Conservation (phyloP, 345 rosid genomes). For the Barbarea vulgaris region DNA sequence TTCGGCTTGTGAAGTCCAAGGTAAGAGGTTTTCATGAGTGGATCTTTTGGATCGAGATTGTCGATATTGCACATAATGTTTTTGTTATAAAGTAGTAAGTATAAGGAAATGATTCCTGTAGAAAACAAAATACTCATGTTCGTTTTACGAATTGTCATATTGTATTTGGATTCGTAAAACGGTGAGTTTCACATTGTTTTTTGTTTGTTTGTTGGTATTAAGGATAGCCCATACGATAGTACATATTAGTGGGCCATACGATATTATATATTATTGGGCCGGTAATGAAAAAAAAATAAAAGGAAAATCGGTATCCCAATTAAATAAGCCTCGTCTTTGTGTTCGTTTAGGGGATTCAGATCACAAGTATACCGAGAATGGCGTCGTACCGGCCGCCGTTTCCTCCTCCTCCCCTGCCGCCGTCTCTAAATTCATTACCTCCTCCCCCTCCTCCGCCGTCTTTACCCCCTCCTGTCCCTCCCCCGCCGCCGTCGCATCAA, state of each 20-base stretch:
- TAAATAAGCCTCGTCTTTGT: neutral
- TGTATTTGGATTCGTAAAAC: neutral
- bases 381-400: constrained; percentile 42
- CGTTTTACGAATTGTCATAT: neutral
- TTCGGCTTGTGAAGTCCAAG: constrained; percentile 60
- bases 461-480: constrained; percentile 47
- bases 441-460: constrained; percentile 50
- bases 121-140: neutral
- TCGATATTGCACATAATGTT: neutral
- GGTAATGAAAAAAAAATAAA: neutral
- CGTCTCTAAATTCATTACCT: constrained; percentile 53
- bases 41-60: neutral
- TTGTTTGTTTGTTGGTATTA: neutral
- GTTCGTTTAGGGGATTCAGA: neutral
- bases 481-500: constrained; percentile 64
- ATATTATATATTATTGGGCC: constrained; percentile 10
- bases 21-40: neutral
- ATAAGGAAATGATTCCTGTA: neutral
- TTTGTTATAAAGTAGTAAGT: neutral
- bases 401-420: constrained; percentile 39
- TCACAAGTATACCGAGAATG: constrained; percentile 26
- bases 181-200: neutral
- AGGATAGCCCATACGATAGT: constrained; percentile 5
- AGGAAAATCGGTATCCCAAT: neutral
- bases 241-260: constrained; percentile 5